phyloP scores from a whole-genome alignment of 2,329 filamentous ascomycete species.

The Colletotrichum ledebouriae region DNA sequence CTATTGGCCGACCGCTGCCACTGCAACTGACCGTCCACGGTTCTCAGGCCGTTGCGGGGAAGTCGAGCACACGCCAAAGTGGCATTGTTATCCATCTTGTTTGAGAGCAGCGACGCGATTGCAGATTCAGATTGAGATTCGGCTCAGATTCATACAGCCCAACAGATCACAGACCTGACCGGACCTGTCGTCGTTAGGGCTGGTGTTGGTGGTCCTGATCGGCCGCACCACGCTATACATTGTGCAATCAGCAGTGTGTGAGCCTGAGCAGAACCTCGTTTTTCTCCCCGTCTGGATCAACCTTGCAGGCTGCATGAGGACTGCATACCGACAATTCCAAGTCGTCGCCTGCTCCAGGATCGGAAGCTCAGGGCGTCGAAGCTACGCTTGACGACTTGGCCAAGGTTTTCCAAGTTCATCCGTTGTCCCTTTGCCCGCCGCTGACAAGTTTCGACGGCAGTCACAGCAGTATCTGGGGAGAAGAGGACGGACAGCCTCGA shows the following conservation, averaged over 20 bases:
- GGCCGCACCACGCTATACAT: conserved; percentile 19
- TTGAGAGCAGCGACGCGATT: conserved; percentile 8
- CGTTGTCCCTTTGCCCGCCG: background rate
- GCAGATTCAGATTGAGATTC: background rate
- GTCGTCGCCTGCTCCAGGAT: conserved; percentile 20
- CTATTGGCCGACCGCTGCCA: conserved; percentile 26
- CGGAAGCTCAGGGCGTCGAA: conserved; percentile 5
- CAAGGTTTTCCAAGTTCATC: conserved; percentile 10
- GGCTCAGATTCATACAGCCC: conserved; percentile 29
- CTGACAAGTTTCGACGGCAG: background rate
- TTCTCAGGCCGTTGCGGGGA: conserved; percentile 35
- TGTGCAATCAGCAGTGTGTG: conserved; percentile 12
- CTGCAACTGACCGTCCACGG: conserved; percentile 19
- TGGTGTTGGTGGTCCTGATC: background rate
- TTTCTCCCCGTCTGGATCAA: conserved; percentile 22
- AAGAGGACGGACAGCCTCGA: background rate
- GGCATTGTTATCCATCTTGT: conserved; percentile 5
- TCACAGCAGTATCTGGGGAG: no score
- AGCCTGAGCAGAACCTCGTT: conserved; percentile 3
- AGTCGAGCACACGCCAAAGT: conserved; percentile 13
- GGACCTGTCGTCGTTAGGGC: background rate
- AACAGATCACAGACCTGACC: conserved; percentile 7
- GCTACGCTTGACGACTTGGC: background rate
- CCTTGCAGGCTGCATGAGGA: conserved; percentile 34
- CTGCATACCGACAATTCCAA: conserved; percentile 10